A percentile compares a stretch with the other conserved stretches of the same genome.
Evolutionary conservation across 2,329 filamentous ascomycete species (phyloP).

Genomic region (Colletotrichum musicola): DNA sequence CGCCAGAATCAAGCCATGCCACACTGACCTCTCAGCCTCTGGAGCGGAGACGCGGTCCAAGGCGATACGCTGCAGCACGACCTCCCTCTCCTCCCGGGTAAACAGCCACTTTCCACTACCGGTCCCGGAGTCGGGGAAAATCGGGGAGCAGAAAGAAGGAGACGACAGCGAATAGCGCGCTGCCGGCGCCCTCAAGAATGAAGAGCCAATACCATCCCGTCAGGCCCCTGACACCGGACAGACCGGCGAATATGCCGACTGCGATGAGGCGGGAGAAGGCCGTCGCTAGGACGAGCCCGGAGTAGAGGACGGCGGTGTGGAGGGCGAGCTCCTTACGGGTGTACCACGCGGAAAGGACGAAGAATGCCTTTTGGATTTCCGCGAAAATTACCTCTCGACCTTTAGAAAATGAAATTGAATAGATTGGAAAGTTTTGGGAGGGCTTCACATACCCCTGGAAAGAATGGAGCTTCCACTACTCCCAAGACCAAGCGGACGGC

Average conservation of each 20-base stretch:
- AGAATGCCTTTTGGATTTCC: slow-evolving; percentile 44
- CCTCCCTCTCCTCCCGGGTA: slow-evolving; percentile 26
- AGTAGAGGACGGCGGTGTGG: slow-evolving; percentile 46
- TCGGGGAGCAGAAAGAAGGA: background rate
- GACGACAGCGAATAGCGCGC: background rate
- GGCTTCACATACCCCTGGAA: too few relatives aligned
- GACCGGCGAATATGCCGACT: slow-evolving; percentile 33
- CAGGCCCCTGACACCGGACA: background rate
- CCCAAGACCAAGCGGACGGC: too few relatives aligned
- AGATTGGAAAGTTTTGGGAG: too few relatives aligned
- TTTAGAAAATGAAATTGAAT: too few relatives aligned
- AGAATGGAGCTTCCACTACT: too few relatives aligned
- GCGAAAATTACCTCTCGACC: too few relatives aligned
- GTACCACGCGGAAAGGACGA: slow-evolving; percentile 76
- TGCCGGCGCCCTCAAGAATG: slow-evolving; percentile 8
- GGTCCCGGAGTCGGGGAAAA: slow-evolving; percentile 12
- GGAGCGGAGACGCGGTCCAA: slow-evolving; percentile 41
- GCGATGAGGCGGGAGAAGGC: slow-evolving; percentile 31
- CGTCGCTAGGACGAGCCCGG: background rate
- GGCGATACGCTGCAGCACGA: slow-evolving; percentile 7
- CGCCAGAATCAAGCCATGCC: slow-evolving; percentile 41
- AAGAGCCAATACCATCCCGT: background rate
- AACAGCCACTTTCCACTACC: slow-evolving; percentile 1
- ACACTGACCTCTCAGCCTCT: slow-evolving; percentile 12
- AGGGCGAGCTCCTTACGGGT: slow-evolving; percentile 75